These are phyloP conservation scores for Meredithiella fracta DNA, from an alignment of 2,329 filamentous ascomycete species.

Conservation along the genomic window DNA sequence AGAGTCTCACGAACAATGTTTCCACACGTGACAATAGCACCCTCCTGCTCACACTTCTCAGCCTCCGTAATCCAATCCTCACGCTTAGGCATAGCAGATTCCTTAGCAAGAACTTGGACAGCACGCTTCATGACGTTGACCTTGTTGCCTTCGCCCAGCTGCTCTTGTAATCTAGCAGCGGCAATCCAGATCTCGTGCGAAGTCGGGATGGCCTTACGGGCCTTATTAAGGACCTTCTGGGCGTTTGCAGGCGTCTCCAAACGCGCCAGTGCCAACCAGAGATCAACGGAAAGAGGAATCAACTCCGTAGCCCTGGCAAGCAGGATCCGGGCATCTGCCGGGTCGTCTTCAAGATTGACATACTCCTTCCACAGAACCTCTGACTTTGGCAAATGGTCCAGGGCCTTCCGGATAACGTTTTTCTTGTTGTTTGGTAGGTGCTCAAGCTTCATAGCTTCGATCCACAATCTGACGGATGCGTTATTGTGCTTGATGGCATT, in stretches of 20 bases:
- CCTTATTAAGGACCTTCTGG: conserved; percentile 86
- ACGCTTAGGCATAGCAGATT: conserved; percentile 89
- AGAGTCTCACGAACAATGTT: conserved; percentile 86
- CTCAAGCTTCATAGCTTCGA: conserved; percentile 88
- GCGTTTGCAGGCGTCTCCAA: conserved; percentile 82
- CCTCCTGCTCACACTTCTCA: conserved; percentile 86
- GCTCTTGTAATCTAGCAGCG: conserved; percentile 77
- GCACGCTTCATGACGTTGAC: conserved; percentile 91
- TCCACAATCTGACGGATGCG: conserved; percentile 76
- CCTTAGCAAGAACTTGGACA: conserved; percentile 71
- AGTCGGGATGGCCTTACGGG: conserved; percentile 81
- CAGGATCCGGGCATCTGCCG: conserved; percentile 70
- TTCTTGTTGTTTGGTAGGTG: conserved; percentile 72
- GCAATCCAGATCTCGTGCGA: conserved; percentile 96
- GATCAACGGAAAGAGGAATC: conserved; percentile 79
- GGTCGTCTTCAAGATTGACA: conserved; percentile 85
- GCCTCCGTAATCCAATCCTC: conserved; percentile 96
- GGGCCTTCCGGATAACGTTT: conserved; percentile 74
- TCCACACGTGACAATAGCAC: conserved; percentile 68
- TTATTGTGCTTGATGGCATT: conserved; percentile 86
- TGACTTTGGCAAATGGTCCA: conserved; percentile 86
- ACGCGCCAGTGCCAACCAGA: conserved; percentile 86
- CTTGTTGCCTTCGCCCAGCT: conserved; percentile 59
- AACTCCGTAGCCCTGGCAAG: conserved; percentile 91
- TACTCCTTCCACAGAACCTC: conserved; percentile 97